Conservation (phyloP, 805 yeast species). For the Sugiyamaella floridensis region DNA sequence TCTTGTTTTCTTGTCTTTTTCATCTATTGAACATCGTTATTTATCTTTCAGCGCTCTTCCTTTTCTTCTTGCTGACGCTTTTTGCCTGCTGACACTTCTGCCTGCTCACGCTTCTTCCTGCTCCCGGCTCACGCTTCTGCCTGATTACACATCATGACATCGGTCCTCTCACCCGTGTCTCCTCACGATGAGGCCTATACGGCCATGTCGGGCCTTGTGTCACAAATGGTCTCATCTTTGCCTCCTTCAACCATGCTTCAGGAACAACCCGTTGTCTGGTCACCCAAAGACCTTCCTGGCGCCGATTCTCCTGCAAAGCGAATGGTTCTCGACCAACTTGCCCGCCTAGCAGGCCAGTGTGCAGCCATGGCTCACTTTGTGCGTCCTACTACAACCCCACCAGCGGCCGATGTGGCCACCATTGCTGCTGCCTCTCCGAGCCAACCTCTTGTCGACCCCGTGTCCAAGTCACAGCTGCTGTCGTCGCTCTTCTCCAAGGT, state of each 20-base stretch:
- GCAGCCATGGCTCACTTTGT: conserved; percentile 1
- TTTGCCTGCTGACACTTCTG: neutral
- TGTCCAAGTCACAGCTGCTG: neutral
- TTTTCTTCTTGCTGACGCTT: neutral
- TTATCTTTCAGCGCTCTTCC: too few species aligned
- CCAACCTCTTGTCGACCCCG: neutral
- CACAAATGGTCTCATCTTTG: conserved; percentile 6
- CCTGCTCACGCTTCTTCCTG: neutral
- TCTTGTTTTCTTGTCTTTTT: too few species aligned
- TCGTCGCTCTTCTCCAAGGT: conserved; percentile 25
- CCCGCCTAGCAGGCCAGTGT: neutral
- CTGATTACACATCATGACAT: conserved; percentile 7
- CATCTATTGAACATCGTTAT: too few species aligned
- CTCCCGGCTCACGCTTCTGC: neutral
- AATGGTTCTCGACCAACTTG: conserved; percentile 15
- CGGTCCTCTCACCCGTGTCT: conserved; percentile 12
- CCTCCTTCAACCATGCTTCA: neutral
- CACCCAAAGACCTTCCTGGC: conserved; percentile 14
- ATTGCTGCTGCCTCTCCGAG: neutral
- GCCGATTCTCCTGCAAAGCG: conserved; percentile 20
- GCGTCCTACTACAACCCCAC: neutral
- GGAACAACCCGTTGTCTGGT: neutral
- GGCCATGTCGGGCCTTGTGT: conserved; percentile 17
- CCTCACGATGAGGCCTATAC: conserved; percentile 20
- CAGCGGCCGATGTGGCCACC: neutral